Base-by-base conservation (phyloP, 2,329 filamentous ascomycete genomes). In the Chaetomiaceae sp. region DNA sequence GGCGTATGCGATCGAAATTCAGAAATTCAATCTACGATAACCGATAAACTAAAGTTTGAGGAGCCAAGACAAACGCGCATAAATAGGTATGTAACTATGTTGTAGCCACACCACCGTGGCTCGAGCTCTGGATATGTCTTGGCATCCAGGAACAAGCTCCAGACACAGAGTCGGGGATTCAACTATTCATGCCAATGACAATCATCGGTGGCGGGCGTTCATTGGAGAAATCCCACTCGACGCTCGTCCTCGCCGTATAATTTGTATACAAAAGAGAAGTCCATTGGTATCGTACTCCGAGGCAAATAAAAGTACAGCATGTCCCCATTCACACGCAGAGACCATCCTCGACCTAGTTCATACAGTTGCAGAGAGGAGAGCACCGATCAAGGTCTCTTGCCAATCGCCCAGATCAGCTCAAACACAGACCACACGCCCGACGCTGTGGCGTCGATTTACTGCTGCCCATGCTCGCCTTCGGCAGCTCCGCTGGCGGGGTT, bases 11-110 rank as follows among this genome's bases (percentile, higher is more conserved):
- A 16, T 25, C 43, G 16, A 21, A 23, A 27, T 25, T 27, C 41
- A 40, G 48, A 51, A 51, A 51, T 32, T 45, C 40, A 45, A 37
- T 37, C 10, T 13, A 8, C 32, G 50, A 53, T 48, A 53, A 53
- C 29, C 30, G 50, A 53, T 53, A 53, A 53, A 16, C n/a, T n/a
- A n/a, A n/a, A n/a, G n/a, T n/a, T n/a, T n/a, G n/a, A n/a, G n/a
- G n/a, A n/a, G n/a, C n/a, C n/a, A n/a, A n/a, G n/a, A n/a, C n/a
- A n/a, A n/a, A n/a, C n/a, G n/a, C n/a, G n/a, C n/a, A n/a, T n/a
- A n/a, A n/a, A n/a, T n/a, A n/a, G n/a, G n/a, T n/a, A n/a, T n/a
- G n/a, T n/a, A n/a, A n/a, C n/a, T n/a, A 27, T 9, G 25, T 27
- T 27, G 9, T 27, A 9, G 25, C 25, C 25, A 27, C 25, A 27